A percentile compares a stretch with the other conserved stretches of the same genome.
phyloP scores from a whole-genome alignment of 257 asterid species.

The Verbena officinalis region DNA sequence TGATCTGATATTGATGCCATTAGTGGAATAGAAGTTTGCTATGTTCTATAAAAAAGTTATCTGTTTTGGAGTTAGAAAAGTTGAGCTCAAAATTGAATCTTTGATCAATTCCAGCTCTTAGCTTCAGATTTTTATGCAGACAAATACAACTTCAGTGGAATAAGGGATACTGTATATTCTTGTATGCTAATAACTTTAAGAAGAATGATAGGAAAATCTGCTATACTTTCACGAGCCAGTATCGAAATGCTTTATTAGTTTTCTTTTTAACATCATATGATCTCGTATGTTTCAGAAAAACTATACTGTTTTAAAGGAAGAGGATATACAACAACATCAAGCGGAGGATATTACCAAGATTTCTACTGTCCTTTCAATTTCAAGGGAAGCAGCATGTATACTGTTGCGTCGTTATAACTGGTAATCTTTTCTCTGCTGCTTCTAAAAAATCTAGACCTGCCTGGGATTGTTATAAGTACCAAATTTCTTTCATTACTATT shows the following conservation, averaged over 20 bases:
- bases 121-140: conserved; percentile 10
- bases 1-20: conserved; percentile 8
- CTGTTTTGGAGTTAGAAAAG: conserved; percentile 16
- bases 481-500: conserved; percentile 1
- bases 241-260: conserved; percentile 11
- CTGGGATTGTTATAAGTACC: conserved; percentile 12
- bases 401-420: conserved; percentile 80
- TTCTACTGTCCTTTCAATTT: conserved; percentile 77
- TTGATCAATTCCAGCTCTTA: conserved; percentile 9
- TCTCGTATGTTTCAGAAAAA: conserved; percentile 58
- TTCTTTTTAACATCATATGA: not conserved
- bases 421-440: conserved; percentile 38
- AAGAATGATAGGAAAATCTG: not conserved
- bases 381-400: conserved; percentile 77
- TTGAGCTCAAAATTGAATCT: conserved; percentile 7
- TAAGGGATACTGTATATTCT: not conserved
- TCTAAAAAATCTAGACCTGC: not conserved
- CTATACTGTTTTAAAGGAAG: conserved; percentile 75
- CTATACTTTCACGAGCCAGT: conserved; percentile 8
- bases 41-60: conserved; percentile 6
- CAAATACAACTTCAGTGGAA: conserved; percentile 7
- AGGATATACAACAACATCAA: conserved; percentile 71
- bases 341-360: conserved; percentile 73
- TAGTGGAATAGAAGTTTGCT: not conserved
- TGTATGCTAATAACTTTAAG: not conserved